Evolutionary conservation across 2,329 filamentous ascomycete genomes (phyloP).

Genomic region (Scopulariopsis brevicaulis): DNA sequence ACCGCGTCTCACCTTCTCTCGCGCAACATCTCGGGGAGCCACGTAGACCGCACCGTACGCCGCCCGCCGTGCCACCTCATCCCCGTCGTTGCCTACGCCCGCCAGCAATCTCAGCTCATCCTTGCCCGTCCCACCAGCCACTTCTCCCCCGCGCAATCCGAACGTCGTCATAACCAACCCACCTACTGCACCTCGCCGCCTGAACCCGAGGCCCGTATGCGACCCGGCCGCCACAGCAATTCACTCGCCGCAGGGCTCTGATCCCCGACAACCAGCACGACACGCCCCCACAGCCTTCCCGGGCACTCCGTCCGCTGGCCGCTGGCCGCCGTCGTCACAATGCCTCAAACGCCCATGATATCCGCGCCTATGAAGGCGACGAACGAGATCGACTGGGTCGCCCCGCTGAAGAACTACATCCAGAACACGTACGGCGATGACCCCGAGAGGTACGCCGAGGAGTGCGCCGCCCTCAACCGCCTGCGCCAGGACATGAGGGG

Average conservation of each 20-base stretch:
- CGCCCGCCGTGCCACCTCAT: neutral
- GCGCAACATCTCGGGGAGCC: neutral
- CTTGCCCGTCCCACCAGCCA: neutral
- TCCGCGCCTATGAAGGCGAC: constrained; percentile 87
- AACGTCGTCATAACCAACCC: neutral
- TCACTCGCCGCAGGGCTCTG: neutral
- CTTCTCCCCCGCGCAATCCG: neutral
- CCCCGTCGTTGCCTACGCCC: neutral
- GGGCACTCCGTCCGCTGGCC: neutral
- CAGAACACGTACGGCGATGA: constrained; percentile 91
- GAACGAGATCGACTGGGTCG: constrained; percentile 97
- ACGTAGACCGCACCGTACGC: neutral
- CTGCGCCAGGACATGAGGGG: constrained; percentile 97
- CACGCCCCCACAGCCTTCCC: neutral
- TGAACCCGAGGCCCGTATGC: constrained; percentile 5
- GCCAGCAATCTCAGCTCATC: neutral
- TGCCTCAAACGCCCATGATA: constrained; percentile 89
- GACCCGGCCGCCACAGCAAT: constrained; percentile 4
- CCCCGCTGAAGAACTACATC: constrained; percentile 87
- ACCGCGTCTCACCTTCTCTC: neutral
- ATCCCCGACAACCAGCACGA: neutral
- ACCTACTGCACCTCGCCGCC: constrained; percentile 2
- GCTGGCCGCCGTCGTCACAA: constrained; percentile 18
- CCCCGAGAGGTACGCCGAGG: constrained; percentile 88
- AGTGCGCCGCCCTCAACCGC: constrained; percentile 88